phyloP scores from a whole-genome alignment of 805 yeast genomes.

The Schwanniomyces yamadae region DNA sequence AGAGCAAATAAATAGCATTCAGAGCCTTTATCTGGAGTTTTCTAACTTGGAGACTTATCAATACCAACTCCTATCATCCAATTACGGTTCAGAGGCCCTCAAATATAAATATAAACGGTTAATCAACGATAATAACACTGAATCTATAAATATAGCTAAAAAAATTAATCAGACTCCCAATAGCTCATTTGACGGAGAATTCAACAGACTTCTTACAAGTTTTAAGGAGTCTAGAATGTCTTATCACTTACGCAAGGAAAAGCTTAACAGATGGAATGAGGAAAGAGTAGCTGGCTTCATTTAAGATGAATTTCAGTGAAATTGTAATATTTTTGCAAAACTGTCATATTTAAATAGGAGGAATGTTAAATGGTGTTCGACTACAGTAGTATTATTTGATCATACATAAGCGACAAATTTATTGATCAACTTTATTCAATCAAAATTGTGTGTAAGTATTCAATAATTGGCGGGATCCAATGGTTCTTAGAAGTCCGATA shows the following conservation, averaged over 20 bases:
- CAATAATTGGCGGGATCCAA: no score
- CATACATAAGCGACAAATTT: no score
- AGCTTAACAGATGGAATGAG: constrained; percentile 42
- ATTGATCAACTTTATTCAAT: no score
- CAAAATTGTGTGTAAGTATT: no score
- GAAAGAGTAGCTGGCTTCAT: constrained; percentile 43
- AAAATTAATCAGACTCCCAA: constrained; percentile 8
- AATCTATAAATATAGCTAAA: constrained; percentile 18
- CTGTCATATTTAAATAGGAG: no score
- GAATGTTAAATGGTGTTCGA: no score
- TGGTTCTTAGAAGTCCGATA: constrained; percentile 3
- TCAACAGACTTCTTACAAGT: constrained; percentile 14
- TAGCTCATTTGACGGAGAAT: constrained; percentile 5
- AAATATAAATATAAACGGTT: constrained; percentile 25
- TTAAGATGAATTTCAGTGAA: no score
- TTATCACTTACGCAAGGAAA: constrained; percentile 38
- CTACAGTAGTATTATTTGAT: no score
- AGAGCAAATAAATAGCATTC: constrained; percentile 22
- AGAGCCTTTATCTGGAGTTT: constrained; percentile 30
- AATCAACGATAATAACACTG: constrained; percentile 21
- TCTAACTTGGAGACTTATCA: constrained; percentile 34
- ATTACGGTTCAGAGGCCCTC: constrained; percentile 33
- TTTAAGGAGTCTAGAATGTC: constrained; percentile 22
- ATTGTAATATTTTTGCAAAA: no score
- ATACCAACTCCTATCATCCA: constrained; percentile 37